Percentiles rank a stretch among this genome's conserved stretches.
phyloP scores from a whole-genome alignment of 495 filamentous ascomycete genomes.

The Aspergillus asperescens region DNA sequence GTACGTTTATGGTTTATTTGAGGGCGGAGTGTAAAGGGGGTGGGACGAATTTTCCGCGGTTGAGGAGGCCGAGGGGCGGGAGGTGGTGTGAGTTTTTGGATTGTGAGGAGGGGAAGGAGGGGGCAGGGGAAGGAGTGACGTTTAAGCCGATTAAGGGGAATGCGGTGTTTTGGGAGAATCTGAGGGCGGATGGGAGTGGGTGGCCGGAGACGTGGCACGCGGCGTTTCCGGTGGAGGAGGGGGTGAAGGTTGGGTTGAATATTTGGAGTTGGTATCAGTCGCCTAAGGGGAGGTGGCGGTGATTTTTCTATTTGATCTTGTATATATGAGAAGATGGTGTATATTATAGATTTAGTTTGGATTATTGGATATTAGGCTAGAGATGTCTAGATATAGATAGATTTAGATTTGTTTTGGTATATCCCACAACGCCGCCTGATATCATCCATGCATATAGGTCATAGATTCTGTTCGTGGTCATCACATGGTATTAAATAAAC shows the following conservation, averaged over 20 bases:
- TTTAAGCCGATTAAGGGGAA: slow-evolving; percentile 64
- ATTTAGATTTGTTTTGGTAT: slow-evolving; percentile 2
- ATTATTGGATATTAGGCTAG: not conserved
- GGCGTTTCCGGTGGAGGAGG: slow-evolving; percentile 59
- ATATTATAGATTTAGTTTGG: not conserved
- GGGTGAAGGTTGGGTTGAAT: slow-evolving; percentile 76
- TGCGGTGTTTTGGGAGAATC: slow-evolving; percentile 74
- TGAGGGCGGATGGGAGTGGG: slow-evolving; percentile 55
- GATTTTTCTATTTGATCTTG: not conserved
- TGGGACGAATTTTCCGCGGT: slow-evolving; percentile 55
- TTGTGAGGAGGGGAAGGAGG: slow-evolving; percentile 46
- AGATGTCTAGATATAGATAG: slow-evolving; percentile 2
- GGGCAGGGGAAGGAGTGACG: slow-evolving; percentile 49
- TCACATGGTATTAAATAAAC: not conserved
- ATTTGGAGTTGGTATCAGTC: slow-evolving; percentile 60
- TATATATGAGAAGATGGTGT: not conserved
- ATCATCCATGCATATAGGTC: not conserved
- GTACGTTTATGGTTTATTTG: slow-evolving; percentile 62
- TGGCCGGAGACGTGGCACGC: slow-evolving; percentile 66
- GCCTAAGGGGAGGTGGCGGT: slow-evolving; percentile 20
- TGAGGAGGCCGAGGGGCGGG: slow-evolving; percentile 35
- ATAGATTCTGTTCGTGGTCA: slow-evolving; percentile 9
- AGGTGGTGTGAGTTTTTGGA: slow-evolving; percentile 58
- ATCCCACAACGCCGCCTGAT: slow-evolving; percentile 5
- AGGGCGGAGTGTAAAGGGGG: slow-evolving; percentile 54